Percentiles rank a stretch among this genome's conserved stretches.
Evolutionary conservation across 768 basidiomycete genomes (phyloP).

Genomic region (Chalciporus sphaerocephalus): DNA sequence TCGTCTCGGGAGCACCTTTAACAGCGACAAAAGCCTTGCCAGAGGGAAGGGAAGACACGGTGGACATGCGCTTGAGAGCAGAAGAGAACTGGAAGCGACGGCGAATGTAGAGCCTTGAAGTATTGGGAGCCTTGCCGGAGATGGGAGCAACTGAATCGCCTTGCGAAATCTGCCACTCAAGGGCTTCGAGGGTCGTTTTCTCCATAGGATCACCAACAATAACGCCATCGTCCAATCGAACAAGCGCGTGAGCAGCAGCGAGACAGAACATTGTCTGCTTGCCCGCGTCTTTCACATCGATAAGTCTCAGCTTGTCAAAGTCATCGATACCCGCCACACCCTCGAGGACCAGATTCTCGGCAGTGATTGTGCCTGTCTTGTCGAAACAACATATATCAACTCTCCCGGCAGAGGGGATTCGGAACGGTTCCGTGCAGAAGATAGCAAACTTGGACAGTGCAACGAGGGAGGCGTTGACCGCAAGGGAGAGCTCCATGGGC

Average conservation of each 20-base stretch:
- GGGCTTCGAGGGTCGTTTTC: conserved; percentile 86
- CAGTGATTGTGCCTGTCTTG: conserved; percentile 98
- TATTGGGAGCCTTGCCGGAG: conserved; percentile 46
- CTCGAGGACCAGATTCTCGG: conserved; percentile 90
- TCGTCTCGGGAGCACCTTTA: conserved; percentile 97
- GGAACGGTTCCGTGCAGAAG: conserved; percentile 98
- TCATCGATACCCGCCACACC: conserved; percentile 83
- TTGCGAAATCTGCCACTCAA: conserved; percentile 80
- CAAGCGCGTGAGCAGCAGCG: conserved; percentile 92
- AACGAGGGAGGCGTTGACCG: conserved; percentile 92
- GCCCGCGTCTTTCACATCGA: conserved; percentile 72
- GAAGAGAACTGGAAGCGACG: conserved; percentile 98
- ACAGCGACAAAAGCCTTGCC: conserved; percentile 67
- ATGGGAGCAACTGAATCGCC: conserved; percentile 71
- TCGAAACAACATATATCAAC: conserved; percentile 99
- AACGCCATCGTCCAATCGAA: conserved; percentile 88
- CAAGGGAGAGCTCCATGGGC: conserved; percentile 95
- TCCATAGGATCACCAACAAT: conserved; percentile 99
- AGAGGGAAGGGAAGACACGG: conserved; percentile 64
- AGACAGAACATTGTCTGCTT: conserved; percentile 82
- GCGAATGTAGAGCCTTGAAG: conserved; percentile 65
- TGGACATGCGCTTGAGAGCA: conserved; percentile 96
- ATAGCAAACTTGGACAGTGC: conserved; percentile 94
- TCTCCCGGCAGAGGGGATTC: conserved; percentile 91
- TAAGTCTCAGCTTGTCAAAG: conserved; percentile 57